Percentiles rank a stretch among this genome's conserved stretches.
Evolutionary conservation across 1,284 basidiomycete genomes (phyloP).

Genomic region (Trametes pubescens): DNA sequence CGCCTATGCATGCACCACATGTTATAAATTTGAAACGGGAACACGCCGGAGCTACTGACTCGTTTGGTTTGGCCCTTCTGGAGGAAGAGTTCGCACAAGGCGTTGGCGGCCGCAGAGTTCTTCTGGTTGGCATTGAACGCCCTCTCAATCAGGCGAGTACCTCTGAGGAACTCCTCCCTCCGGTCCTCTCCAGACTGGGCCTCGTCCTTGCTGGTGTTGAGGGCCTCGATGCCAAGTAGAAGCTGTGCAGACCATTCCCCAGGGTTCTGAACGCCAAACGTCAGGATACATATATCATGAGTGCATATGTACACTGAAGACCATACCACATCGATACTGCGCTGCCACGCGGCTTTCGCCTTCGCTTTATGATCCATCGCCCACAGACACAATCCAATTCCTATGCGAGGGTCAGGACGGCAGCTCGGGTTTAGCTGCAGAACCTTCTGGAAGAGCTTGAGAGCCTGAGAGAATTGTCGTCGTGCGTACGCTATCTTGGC

Average conservation of each 20-base stretch:
- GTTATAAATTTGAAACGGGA: neutral
- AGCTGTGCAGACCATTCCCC: constrained; percentile 79
- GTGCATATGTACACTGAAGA: neutral
- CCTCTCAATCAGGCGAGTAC: constrained; percentile 73
- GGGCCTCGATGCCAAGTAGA: constrained; percentile 82
- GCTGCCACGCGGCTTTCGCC: constrained; percentile 88
- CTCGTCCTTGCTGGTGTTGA: constrained; percentile 82
- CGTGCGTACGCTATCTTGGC: constrained; percentile 86
- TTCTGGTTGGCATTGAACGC: constrained; percentile 82
- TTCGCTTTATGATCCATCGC: constrained; percentile 81
- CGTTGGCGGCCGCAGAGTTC: constrained; percentile 81
- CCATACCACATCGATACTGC: constrained; percentile 82
- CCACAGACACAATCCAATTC: constrained; percentile 93
- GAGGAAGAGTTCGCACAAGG: constrained; percentile 77
- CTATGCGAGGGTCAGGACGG: constrained; percentile 90
- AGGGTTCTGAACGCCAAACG: constrained; percentile 63
- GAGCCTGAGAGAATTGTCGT: constrained; percentile 78
- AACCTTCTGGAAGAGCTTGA: constrained; percentile 86
- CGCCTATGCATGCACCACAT: constrained; percentile 55
- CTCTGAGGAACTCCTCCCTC: constrained; percentile 59
- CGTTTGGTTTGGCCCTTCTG: constrained; percentile 67
- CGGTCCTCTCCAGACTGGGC: constrained; percentile 67
- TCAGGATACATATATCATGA: neutral
- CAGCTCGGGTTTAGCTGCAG: constrained; percentile 80
- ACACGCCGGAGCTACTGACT: constrained; percentile 42